Conservation (phyloP, 2,329 filamentous ascomycete genomes). For the Sarocladium brachiariae region DNA sequence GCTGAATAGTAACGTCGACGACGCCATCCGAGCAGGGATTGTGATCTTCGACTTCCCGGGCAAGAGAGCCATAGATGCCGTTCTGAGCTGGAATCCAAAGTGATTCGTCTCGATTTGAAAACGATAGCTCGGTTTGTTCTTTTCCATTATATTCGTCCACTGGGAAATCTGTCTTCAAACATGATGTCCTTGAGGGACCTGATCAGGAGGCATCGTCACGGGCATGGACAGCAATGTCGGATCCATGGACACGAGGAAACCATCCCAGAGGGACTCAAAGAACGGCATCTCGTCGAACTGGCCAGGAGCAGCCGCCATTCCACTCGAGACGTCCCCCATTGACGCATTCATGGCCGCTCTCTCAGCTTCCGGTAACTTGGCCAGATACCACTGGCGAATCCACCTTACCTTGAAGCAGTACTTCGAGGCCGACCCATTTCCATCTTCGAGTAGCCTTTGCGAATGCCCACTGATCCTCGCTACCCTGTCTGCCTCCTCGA, state of each 20-base stretch:
- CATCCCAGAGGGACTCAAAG: constrained; percentile 1
- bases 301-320: not conserved
- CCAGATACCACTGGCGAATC: constrained; percentile 33
- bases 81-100: constrained; percentile 33
- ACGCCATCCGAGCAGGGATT: constrained; percentile 31
- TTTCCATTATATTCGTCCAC: too few relatives aligned
- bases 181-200: not conserved
- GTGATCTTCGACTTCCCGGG: constrained; percentile 45
- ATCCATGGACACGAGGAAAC: constrained; percentile 1
- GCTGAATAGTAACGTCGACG: constrained; percentile 24
- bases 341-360: constrained; percentile 4
- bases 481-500: constrained; percentile 23
- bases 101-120: constrained; percentile 14
- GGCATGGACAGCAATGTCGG: not conserved
- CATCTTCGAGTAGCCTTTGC: constrained; percentile 22
- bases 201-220: not conserved
- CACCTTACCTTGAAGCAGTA: constrained; percentile 30
- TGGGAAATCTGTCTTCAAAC: too few relatives aligned
- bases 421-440: constrained; percentile 22
- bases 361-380: constrained; percentile 15
- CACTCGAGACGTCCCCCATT: not conserved
- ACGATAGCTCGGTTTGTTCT: too few relatives aligned
- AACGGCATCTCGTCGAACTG: not conserved
- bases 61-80: constrained; percentile 31
- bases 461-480: constrained; percentile 18